These are phyloP conservation scores for Termitomyces sp. DNA, from an alignment of 768 basidiomycete species.

Conservation along the genomic window DNA sequence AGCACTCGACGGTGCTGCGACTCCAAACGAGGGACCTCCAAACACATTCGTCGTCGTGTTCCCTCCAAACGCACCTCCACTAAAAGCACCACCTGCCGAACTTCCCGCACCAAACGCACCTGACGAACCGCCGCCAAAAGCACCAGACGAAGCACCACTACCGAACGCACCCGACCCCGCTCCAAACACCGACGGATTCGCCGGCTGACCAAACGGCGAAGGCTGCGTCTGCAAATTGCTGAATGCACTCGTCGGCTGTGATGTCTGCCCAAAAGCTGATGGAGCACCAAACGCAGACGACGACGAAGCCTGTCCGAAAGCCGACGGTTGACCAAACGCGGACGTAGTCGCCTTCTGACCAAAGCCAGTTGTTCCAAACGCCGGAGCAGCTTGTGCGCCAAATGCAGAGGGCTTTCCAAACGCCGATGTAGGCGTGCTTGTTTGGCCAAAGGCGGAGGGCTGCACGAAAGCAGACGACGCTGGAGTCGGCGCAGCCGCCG, in stretches of 20 bases:
- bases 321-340: constrained; percentile 24
- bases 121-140: constrained; percentile 18
- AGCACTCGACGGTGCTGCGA: constrained; percentile 12
- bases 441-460: constrained; percentile 14
- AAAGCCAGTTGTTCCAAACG: constrained; percentile 22
- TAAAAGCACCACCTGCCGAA: constrained; percentile 19
- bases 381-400: constrained; percentile 5
- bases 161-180: neutral
- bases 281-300: constrained; percentile 3
- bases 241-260: constrained; percentile 20
- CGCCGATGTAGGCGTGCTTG: constrained; percentile 15
- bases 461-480: constrained; percentile 18
- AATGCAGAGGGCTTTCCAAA: constrained; percentile 27
- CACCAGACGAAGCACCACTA: neutral
- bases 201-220: constrained; percentile 10
- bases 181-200: constrained; percentile 8
- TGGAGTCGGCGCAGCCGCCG: constrained; percentile 5
- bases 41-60: constrained; percentile 20
- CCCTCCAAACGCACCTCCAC: constrained; percentile 11
- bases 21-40: constrained; percentile 17
- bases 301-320: constrained; percentile 5
- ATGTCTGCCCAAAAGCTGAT: constrained; percentile 24
- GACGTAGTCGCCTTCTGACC: constrained; percentile 4
- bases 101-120: neutral
- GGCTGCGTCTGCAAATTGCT: constrained; percentile 1